Evolutionary conservation across 345 rosid species (phyloP), one percentile per base, ranked within the genome.

Genomic region (Syzygium jambos): DNA sequence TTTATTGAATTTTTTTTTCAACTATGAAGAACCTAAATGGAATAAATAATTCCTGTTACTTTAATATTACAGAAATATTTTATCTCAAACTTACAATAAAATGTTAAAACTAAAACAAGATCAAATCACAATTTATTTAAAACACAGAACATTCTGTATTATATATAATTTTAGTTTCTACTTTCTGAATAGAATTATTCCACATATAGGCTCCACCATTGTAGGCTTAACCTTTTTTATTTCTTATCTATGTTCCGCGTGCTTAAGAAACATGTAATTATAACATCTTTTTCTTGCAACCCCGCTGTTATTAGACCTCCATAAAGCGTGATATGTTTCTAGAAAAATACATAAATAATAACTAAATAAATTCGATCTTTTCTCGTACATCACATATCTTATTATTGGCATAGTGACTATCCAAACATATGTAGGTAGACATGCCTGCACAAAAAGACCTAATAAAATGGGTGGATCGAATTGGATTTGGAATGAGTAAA

Each of bases 371-470:
- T 61, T n/a, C 0, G 13, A 61, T 27, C 0, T 61, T 61, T n/a
- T 27, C 34, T 13, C 9, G 12, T n/a, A n/a, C 34, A 61, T 0
- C 4, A 6, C 9, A 27, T 1, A 15, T 61, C 68, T 27, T 61
- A 27, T 61, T 61, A 61, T n/a, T 0, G 0, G 17, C 2, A 2
- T 27, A 27, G 8, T n/a, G 29, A n/a, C 0, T 4, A 27, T 61
- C 29, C 5, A 13, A 63, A 63, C 29, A 14, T 0, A 63, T 63
- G 4, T n/a, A 29, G 29, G 29, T 29, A 29, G 41, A 63, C 15
- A 0, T 63, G 0, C 21, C 9, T 5, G 11, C 77, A 63, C 2
- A 0, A 1, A 0, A 1, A 27, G 16, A 30, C 68, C 0, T 0
- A 0, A 5, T 11, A 7, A 27, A 59, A 61, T 61, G 73, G 19